Percentiles rank a stretch among this genome's conserved stretches.
Evolutionary conservation across 2,329 filamentous ascomycete genomes (phyloP).

Genomic region (Cladosporium velox): DNA sequence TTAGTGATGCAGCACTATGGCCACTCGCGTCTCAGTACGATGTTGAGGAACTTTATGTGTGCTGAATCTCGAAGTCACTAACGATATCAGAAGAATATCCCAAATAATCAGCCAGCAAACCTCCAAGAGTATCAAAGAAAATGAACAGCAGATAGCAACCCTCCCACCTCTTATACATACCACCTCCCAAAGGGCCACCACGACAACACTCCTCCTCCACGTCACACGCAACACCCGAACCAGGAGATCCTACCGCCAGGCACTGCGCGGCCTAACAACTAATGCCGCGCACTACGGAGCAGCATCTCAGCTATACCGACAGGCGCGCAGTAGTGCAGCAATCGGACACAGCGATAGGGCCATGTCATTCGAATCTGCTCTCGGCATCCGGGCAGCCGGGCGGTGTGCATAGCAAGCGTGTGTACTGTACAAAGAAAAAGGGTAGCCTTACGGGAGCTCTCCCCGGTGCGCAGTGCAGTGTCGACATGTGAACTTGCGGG

Average conservation of each 20-base stretch:
- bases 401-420: not conserved
- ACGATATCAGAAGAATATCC: too few relatives aligned
- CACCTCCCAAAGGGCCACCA: not conserved
- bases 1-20: not conserved
- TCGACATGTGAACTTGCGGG: too few relatives aligned
- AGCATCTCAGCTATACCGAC: conserved; percentile 2
- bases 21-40: not conserved
- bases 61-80: not conserved
- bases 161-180: not conserved
- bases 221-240: not conserved
- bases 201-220: not conserved
- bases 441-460: not conserved
- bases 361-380: not conserved
- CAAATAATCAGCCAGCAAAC: not conserved
- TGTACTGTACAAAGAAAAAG: not conserved
- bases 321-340: not conserved
- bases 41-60: not conserved
- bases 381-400: conserved; percentile 3
- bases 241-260: not conserved
- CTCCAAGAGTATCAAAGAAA: not conserved
- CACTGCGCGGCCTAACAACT: conserved; percentile 7
- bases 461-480: too few relatives aligned
- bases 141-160: not conserved
- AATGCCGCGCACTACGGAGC: conserved; percentile 6
- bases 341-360: not conserved